phyloP scores from a whole-genome alignment of 2,329 filamentous ascomycete genomes.

The Penicillium sp. region DNA sequence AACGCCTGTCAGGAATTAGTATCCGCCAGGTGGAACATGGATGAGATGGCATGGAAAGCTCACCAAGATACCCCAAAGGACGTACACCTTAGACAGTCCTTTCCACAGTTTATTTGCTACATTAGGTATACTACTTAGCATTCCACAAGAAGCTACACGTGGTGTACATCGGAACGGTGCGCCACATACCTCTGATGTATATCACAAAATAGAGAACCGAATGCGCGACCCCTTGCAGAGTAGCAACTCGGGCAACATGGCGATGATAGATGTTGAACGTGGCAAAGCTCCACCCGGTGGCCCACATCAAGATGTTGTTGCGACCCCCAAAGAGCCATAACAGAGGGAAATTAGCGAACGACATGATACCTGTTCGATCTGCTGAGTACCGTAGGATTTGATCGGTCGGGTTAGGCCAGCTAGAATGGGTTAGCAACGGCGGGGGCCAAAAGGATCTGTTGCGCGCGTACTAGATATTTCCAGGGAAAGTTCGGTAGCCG shows the following conservation, averaged over 20 bases:
- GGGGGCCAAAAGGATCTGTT: background rate
- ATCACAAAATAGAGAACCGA: conserved; percentile 61
- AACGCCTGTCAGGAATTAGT: conserved; percentile 30
- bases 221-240: conserved; percentile 66
- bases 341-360: conserved; percentile 66
- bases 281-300: conserved; percentile 70
- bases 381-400: conserved; percentile 62
- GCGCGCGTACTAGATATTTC: conserved; percentile 52
- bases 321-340: conserved; percentile 70
- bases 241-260: conserved; percentile 66
- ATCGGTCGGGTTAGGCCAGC: conserved; percentile 31
- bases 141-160: background rate
- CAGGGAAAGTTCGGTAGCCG: conserved; percentile 50
- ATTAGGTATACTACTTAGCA: background rate
- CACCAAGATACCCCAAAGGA: conserved; percentile 38
- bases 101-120: conserved; percentile 32
- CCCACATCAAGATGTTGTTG: conserved; percentile 69
- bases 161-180: background rate
- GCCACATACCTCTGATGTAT: conserved; percentile 29
- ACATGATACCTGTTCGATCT: conserved; percentile 67
- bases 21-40: background rate
- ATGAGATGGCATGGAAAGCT: background rate
- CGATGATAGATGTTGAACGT: conserved; percentile 71
- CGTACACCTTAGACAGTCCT: conserved; percentile 32
- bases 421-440: conserved; percentile 16